Evolutionary conservation across 345 rosid species (phyloP).

Genomic region (Populus pruinosa): DNA sequence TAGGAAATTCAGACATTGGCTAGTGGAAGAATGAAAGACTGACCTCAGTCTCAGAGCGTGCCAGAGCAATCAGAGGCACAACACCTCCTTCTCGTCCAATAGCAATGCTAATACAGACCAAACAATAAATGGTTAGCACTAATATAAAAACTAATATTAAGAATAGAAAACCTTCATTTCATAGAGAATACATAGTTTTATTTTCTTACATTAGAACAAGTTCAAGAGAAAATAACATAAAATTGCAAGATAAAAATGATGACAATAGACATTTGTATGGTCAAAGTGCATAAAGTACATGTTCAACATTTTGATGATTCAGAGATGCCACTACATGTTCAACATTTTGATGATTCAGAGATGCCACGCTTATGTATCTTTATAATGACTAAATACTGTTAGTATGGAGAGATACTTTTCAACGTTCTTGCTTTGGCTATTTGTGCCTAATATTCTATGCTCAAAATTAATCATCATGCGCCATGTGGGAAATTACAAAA

Average conservation of each 20-base stretch:
- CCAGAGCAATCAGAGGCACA: constrained; percentile 37
- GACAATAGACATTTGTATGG: neutral
- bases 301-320: neutral
- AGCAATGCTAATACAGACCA: constrained; percentile 32
- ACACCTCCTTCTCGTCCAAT: constrained; percentile 45
- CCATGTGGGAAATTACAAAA: neutral
- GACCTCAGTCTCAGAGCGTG: constrained; percentile 31
- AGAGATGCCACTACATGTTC: neutral
- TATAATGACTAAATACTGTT: neutral
- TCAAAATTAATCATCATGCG: neutral
- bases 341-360: neutral
- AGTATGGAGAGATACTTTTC: neutral
- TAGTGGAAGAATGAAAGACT: constrained; percentile 14
- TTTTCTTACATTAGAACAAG: neutral
- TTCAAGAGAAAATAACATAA: neutral
- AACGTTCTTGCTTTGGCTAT: neutral
- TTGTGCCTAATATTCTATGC: neutral
- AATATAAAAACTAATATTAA: neutral
- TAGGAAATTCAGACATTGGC: neutral
- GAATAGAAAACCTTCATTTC: neutral
- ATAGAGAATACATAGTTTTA: neutral
- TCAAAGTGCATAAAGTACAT: neutral
- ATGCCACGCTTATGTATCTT: neutral
- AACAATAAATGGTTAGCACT: neutral
- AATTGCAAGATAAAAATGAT: neutral